Percentiles rank a stretch among this genome's conserved stretches.
Conservation (phyloP, 306 rosid genomes). For the Corylus americana region DNA sequence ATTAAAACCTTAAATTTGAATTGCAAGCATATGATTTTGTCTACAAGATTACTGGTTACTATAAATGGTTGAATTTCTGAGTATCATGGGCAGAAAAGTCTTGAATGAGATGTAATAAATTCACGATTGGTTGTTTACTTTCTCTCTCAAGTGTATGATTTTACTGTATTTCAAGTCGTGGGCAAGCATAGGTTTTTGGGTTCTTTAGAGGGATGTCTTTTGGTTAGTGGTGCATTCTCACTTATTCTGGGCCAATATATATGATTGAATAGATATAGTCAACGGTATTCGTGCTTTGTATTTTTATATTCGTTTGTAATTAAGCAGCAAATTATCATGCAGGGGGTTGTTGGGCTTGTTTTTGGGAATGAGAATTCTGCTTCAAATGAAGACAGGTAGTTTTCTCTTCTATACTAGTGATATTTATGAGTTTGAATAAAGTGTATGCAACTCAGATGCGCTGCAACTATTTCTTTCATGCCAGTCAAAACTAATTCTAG, state of each 20-base stretch:
- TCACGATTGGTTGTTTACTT: not conserved
- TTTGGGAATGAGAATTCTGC: conserved; percentile 81
- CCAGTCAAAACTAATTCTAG: not conserved
- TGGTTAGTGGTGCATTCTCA: conserved; percentile 3
- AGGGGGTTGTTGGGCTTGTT: conserved; percentile 92
- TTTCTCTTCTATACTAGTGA: not conserved
- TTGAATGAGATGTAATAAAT: too few relatives aligned
- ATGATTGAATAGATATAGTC: conserved; percentile 1
- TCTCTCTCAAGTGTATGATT: not conserved
- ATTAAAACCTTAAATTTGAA: not conserved
- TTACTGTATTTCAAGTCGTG: not conserved
- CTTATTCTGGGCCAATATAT: conserved; percentile 1
- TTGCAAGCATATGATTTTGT: not conserved
- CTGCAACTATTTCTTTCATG: not conserved
- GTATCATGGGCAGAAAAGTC: not conserved
- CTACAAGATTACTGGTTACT: not conserved
- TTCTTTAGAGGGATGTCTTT: conserved; percentile 3
- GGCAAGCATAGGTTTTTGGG: not conserved
- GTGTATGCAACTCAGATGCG: not conserved
- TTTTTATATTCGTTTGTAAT: not conserved
- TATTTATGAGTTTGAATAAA: conserved; percentile 6
- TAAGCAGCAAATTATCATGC: conserved; percentile 14
- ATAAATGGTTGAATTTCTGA: not conserved
- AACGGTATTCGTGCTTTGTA: not conserved
- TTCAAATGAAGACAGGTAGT: conserved; percentile 79